A percentile compares a stretch with the other conserved stretches of the same genome.
Conservation (phyloP, 73 alveolate genomes). For the Paramecium sexaurelia region DNA sequence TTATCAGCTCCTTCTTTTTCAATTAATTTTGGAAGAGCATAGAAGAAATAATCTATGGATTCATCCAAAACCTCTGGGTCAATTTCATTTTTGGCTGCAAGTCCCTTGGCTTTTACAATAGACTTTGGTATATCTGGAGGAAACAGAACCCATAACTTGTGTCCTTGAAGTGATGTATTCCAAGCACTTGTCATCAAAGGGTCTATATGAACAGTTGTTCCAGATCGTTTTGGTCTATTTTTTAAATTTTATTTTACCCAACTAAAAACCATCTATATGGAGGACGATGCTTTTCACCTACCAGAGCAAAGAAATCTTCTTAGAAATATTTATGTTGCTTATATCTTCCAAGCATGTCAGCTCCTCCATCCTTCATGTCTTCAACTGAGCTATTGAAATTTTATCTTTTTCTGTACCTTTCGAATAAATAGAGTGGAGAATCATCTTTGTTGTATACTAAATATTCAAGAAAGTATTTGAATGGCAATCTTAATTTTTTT, state of each 20-base stretch:
- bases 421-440: slow-evolving; percentile 83
- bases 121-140: slow-evolving; percentile 74
- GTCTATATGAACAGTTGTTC: slow-evolving; percentile 83
- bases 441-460: slow-evolving; percentile 82
- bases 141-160: slow-evolving; percentile 82
- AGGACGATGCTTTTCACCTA: slow-evolving; percentile 80
- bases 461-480: slow-evolving; percentile 80
- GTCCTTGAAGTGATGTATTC: slow-evolving; percentile 84
- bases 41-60: slow-evolving; percentile 82
- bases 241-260: slow-evolving; percentile 59
- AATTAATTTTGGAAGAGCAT: slow-evolving; percentile 74
- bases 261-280: slow-evolving; percentile 90
- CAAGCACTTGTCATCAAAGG: slow-evolving; percentile 88
- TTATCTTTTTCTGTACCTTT: slow-evolving; percentile 39
- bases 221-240: slow-evolving; percentile 82
- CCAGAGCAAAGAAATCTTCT: slow-evolving; percentile 70
- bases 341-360: slow-evolving; percentile 74
- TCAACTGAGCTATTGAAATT: slow-evolving; percentile 63
- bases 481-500: slow-evolving; percentile 75
- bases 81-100: slow-evolving; percentile 70
- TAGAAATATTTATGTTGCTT: slow-evolving; percentile 78
- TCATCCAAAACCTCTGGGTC: slow-evolving; percentile 80
- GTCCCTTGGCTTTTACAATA: slow-evolving; percentile 67
- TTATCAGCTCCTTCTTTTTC: slow-evolving; percentile 56
- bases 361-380: slow-evolving; percentile 73